Percentiles rank a stretch among this genome's conserved stretches.
Evolutionary conservation across 2,329 filamentous ascomycete genomes (phyloP).

Genomic region (Venturia carpophila): DNA sequence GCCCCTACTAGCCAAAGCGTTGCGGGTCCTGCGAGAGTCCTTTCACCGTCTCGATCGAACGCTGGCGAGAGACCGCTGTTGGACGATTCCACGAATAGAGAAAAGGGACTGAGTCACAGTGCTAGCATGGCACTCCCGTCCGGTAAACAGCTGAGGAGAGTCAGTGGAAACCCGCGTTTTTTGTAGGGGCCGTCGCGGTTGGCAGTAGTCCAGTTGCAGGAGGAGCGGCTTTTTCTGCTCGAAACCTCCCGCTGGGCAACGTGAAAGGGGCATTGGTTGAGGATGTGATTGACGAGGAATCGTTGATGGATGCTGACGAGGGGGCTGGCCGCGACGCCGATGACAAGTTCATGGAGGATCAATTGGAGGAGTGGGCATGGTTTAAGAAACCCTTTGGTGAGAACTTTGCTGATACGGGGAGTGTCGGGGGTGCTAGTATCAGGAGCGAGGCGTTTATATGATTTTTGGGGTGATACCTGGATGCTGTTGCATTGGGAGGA

Average conservation of each 20-base stretch:
- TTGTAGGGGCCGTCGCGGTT: conserved; percentile 34
- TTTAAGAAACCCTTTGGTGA: conserved; percentile 1
- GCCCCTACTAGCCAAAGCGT: neutral
- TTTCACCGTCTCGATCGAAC: conserved; percentile 10
- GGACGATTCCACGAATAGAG: neutral
- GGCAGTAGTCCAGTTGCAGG: conserved; percentile 9
- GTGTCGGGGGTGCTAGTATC: conserved; percentile 1
- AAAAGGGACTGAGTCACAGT: neutral
- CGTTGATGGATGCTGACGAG: neutral
- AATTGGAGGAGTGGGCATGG: conserved; percentile 3
- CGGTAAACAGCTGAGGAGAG: conserved; percentile 28
- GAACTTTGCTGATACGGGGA: neutral
- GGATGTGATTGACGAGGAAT: conserved; percentile 4
- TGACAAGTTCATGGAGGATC: neutral
- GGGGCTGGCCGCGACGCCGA: conserved; percentile 4
- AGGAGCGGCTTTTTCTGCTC: neutral
- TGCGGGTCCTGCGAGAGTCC: neutral
- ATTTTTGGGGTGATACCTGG: neutral
- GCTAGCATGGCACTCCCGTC: conserved; percentile 18
- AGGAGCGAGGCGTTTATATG: conserved; percentile 14
- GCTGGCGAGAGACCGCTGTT: neutral
- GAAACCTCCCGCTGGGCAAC: neutral
- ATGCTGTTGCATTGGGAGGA: neutral
- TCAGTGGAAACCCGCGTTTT: conserved; percentile 44
- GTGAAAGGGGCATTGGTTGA: conserved; percentile 2